Base-by-base conservation (phyloP, 306 rosid genomes). In the Malus fusca region DNA sequence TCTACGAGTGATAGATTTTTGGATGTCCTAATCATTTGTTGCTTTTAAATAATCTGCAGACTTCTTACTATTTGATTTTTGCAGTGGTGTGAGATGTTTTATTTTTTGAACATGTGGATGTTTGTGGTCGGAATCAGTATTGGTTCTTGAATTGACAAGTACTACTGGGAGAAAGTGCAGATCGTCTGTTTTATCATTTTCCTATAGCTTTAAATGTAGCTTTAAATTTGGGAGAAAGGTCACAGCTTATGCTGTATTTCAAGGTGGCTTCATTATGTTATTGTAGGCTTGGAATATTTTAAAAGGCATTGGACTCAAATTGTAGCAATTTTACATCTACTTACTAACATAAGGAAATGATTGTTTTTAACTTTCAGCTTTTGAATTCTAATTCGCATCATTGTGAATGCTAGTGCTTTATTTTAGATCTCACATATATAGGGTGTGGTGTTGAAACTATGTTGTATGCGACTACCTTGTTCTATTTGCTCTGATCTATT, bases 401-500 rank as follows among this genome's bases (percentile, higher is more conserved):
- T 55, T 28, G 69, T 59, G 46, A 62, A 43, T 65, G 22, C 22
- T 58, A 30, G 8, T 56, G 44, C 22, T 43, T 43, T 6, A 13
- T 31, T 68, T 9, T 58, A 10, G 30, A 51, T 62, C 30, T 35
- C 44, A 46, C 68, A 28, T 31, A 17, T 18, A 21, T 28, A 25
- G 11, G 25, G 8, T 12, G 25, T 73, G 55, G 71, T n/a, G 28
- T 71, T 66, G 64, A 69, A 53, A 40, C 55, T 59, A 55, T 66
- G 61, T 68, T 66, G 48, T 37, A 37, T 37, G 42, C 10, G 10
- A 37, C 9, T 37, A 18, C 51, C 48, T 59, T 53, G 12, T 37
- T 26, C 10, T 48, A 15, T 61, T 43, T 75, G 70, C 31, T 59
- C 43, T 80, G 75, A 79, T 48, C 69, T 69, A 68, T 82, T 74